Percentiles rank a stretch among this genome's conserved stretches.
These are phyloP conservation scores for Penicillium sp. DNA, from an alignment of 2,329 filamentous ascomycete species.

Conservation along the genomic window DNA sequence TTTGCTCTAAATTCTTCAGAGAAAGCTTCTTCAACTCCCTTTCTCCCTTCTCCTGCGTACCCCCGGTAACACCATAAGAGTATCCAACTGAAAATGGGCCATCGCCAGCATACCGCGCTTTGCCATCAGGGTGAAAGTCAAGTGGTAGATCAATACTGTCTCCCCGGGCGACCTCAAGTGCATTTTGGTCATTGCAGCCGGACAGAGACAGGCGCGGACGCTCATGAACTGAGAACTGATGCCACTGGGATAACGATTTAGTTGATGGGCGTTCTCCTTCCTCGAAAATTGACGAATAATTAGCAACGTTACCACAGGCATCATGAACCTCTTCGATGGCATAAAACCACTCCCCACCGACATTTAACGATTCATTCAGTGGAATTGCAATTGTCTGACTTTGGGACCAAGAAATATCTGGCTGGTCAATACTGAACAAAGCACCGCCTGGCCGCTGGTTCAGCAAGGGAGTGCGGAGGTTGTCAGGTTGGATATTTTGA, in stretches of 20 bases:
- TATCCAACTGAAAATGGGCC: conserved; percentile 70
- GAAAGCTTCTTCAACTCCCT: conserved; percentile 54
- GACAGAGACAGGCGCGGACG: conserved; percentile 66
- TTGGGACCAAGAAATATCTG: conserved; percentile 69
- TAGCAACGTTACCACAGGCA: conserved; percentile 77
- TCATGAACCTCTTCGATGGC: conserved; percentile 88
- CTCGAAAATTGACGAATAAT: conserved; percentile 59
- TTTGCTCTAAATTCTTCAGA: conserved; percentile 53
- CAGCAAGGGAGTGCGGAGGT: conserved; percentile 71
- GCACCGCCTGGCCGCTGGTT: conserved; percentile 53
- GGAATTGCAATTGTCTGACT: conserved; percentile 69
- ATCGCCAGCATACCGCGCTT: conserved; percentile 49
- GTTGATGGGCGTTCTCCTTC: conserved; percentile 59
- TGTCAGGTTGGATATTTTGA: conserved; percentile 88
- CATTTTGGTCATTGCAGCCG: conserved; percentile 72
- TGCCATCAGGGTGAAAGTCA: conserved; percentile 59
- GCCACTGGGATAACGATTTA: conserved; percentile 60
- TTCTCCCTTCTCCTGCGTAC: conserved; percentile 54
- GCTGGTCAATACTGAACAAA: conserved; percentile 49
- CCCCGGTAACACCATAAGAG: conserved; percentile 73
- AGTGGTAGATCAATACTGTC: conserved; percentile 63
- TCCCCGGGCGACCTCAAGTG: conserved; percentile 77
- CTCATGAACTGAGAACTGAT: conserved; percentile 79
- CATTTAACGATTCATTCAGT: conserved; percentile 81
- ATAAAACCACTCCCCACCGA: conserved; percentile 78